Percentiles rank a stretch among this genome's conserved stretches.
phyloP scores from a whole-genome alignment of 108 stramenopile genomes.

The Hondaea fermentalgiana region DNA sequence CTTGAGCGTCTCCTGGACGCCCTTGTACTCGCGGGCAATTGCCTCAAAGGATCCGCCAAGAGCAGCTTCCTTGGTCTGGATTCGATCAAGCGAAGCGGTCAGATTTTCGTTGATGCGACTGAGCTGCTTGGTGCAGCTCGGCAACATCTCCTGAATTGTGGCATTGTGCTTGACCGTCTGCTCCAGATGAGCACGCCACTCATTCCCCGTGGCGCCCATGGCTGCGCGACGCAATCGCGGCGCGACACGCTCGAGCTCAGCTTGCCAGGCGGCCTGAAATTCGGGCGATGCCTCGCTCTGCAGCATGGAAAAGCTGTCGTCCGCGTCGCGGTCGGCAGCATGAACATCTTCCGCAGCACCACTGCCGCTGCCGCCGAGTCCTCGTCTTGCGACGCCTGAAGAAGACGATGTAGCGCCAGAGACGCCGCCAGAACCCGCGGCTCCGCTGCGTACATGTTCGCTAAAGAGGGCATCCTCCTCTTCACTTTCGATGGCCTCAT shows the following conservation, averaged over 20 bases:
- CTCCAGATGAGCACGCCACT: conserved; percentile 55
- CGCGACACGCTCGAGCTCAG: conserved; percentile 54
- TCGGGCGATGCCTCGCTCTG: conserved; percentile 35
- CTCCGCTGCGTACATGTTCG: neutral
- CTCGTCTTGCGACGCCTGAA: no score
- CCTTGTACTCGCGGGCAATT: conserved; percentile 27
- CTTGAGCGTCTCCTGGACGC: conserved; percentile 23
- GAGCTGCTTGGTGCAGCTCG: conserved; percentile 29
- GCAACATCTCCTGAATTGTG: neutral
- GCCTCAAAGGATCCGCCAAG: conserved; percentile 40
- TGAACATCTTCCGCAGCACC: neutral
- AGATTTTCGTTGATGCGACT: conserved; percentile 19
- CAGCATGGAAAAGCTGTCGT: neutral
- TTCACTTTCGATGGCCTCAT: conserved; percentile 38
- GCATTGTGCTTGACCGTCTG: conserved; percentile 22
- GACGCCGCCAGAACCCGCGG: neutral
- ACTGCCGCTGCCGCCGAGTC: neutral
- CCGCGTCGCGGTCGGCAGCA: neutral
- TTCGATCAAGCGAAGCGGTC: conserved; percentile 34
- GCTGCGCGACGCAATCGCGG: conserved; percentile 30
- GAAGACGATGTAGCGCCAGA: neutral
- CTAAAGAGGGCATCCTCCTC: conserved; percentile 43
- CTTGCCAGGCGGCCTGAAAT: conserved; percentile 51
- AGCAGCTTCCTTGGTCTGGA: conserved; percentile 48
- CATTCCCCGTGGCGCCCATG: conserved; percentile 22